These are phyloP conservation scores for Scenedesmus sp. DNA, from an alignment of 163 green algal genomes.

Conservation along the genomic window DNA sequence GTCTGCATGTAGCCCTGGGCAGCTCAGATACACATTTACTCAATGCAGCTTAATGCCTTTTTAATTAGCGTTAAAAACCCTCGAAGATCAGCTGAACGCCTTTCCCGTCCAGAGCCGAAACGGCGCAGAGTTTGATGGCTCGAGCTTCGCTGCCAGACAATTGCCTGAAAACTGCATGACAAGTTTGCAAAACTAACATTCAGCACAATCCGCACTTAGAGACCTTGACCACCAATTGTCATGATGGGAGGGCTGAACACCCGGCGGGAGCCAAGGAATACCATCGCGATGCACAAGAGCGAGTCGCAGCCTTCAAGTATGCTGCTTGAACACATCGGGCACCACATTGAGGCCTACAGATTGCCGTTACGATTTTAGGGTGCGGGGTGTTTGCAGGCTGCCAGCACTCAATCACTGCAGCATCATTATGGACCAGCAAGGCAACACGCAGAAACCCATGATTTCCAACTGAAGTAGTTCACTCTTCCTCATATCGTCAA, in stretches of 20 bases:
- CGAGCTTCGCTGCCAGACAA: neutral
- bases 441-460: no score
- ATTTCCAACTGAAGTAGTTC: no score
- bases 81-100: neutral
- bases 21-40: neutral
- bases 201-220: neutral
- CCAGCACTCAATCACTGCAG: no score
- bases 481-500: no score
- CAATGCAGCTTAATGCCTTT: neutral
- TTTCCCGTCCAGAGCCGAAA: neutral
- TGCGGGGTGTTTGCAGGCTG: no score
- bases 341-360: no score
- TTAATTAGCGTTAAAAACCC: no score
- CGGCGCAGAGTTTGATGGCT: neutral
- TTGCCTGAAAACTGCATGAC: neutral
- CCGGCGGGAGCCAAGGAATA: neutral
- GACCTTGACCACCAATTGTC: neutral
- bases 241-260: neutral
- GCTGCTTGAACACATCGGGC: no score
- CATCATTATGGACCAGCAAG: no score
- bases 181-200: neutral
- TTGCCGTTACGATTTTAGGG: no score
- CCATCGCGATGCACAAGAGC: neutral
- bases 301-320: neutral
- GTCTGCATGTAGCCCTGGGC: neutral